phyloP scores from a whole-genome alignment of 2,329 filamentous ascomycete species.

The Aspergillus costaricaensis region DNA sequence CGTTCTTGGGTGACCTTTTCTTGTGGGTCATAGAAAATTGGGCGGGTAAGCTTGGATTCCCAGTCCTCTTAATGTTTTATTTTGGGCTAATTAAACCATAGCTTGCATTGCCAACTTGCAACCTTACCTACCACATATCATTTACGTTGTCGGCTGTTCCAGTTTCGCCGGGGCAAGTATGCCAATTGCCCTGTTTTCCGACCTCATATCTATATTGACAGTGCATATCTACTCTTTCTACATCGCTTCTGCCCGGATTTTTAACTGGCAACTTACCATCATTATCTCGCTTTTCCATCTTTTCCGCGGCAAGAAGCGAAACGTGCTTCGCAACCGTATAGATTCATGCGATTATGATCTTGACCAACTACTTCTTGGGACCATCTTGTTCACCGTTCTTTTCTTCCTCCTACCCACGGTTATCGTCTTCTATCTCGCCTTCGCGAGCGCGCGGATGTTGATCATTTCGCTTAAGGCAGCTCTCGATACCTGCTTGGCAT shows the following conservation, averaged over 20 bases:
- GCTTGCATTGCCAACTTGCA: conserved; percentile 75
- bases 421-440: conserved; percentile 94
- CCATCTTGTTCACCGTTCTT: conserved; percentile 91
- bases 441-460: conserved; percentile 88
- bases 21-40: conserved; percentile 99
- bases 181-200: conserved; percentile 93
- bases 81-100: conserved; percentile 34
- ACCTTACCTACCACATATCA: conserved; percentile 78
- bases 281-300: conserved; percentile 97
- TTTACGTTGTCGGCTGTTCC: conserved; percentile 91
- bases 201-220: conserved; percentile 86
- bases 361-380: conserved; percentile 92
- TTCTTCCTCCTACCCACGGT: conserved; percentile 95
- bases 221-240: conserved; percentile 98
- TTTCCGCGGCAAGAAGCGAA: conserved; percentile 97
- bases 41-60: conserved; percentile 62
- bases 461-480: conserved; percentile 91
- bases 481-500: conserved; percentile 89
- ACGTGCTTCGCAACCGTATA: conserved; percentile 93
- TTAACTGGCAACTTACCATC: conserved; percentile 97
- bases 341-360: conserved; percentile 99
- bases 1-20: conserved; percentile 93
- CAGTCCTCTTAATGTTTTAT: not conserved
- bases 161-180: conserved; percentile 95
- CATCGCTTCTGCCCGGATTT: conserved; percentile 92